These are phyloP conservation scores for Apiotrichum gamsii DNA, from an alignment of 1,284 basidiomycete genomes.

Conservation along the genomic window DNA sequence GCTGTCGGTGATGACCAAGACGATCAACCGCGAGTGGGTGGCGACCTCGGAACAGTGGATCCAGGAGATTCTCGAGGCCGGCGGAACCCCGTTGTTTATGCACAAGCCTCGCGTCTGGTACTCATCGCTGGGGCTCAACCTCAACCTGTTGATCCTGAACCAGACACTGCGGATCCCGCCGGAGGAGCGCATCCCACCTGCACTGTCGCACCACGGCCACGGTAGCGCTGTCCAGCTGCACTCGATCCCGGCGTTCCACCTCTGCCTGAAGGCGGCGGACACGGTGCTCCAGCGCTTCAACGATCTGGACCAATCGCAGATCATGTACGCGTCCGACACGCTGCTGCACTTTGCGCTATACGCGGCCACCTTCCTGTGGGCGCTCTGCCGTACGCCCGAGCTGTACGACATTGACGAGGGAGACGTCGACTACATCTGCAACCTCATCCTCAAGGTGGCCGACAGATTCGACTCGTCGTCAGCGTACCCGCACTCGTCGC, in stretches of 20 bases:
- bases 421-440: constrained; percentile 33
- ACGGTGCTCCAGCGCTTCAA: constrained; percentile 28
- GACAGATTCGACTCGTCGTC: constrained; percentile 25
- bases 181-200: constrained; percentile 22
- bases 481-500: constrained; percentile 28
- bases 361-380: constrained; percentile 33
- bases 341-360: constrained; percentile 39
- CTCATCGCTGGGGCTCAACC: constrained; percentile 28
- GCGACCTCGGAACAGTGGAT: constrained; percentile 31
- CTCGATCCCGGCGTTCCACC: constrained; percentile 33
- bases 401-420: constrained; percentile 27
- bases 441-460: constrained; percentile 30
- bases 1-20: constrained; percentile 28
- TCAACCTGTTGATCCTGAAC: constrained; percentile 36
- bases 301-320: constrained; percentile 24
- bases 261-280: constrained; percentile 30
- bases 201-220: constrained; percentile 3
- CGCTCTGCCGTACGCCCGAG: constrained; percentile 23
- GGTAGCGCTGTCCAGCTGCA: constrained; percentile 14
- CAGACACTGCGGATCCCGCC: constrained; percentile 33
- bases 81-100: constrained; percentile 23
- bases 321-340: constrained; percentile 36
- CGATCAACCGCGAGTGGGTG: constrained; percentile 35
- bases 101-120: constrained; percentile 35
- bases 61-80: constrained; percentile 31